Conservation (phyloP, 2,329 filamentous ascomycete species). For the Phialophora macrospora region DNA sequence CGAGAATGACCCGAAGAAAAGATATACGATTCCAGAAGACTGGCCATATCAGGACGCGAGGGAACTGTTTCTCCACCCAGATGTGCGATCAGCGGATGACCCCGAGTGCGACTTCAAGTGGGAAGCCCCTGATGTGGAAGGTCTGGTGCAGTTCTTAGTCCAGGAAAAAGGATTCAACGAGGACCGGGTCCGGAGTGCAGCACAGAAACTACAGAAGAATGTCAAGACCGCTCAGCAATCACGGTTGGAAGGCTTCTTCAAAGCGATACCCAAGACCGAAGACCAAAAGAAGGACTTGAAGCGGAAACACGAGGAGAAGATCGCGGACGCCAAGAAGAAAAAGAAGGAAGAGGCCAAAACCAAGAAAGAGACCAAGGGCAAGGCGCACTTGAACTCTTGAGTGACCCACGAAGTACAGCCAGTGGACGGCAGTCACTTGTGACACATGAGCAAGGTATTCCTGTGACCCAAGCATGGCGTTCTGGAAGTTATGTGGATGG, state of each 20-base stretch:
- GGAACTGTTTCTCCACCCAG: conserved; percentile 86
- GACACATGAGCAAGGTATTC: neutral
- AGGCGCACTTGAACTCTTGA: conserved; percentile 66
- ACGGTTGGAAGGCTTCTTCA: conserved; percentile 95
- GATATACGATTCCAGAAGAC: conserved; percentile 88
- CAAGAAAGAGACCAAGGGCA: conserved; percentile 88
- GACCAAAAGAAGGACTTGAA: conserved; percentile 84
- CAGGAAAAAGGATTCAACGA: conserved; percentile 97
- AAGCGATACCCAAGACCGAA: conserved; percentile 84
- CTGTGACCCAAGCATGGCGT: conserved; percentile 29
- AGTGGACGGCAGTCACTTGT: neutral
- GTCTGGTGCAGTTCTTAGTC: conserved; percentile 85
- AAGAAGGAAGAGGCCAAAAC: conserved; percentile 92
- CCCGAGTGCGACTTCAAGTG: conserved; percentile 96
- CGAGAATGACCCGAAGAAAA: conserved; percentile 74
- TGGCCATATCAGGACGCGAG: conserved; percentile 95
- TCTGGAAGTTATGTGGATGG: conserved; percentile 17
- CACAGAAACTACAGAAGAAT: conserved; percentile 81
- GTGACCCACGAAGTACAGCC: neutral
- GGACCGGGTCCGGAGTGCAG: conserved; percentile 82
- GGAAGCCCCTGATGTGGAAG: conserved; percentile 90
- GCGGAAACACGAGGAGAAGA: conserved; percentile 90
- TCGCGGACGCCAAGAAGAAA: conserved; percentile 93
- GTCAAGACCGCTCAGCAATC: conserved; percentile 90
- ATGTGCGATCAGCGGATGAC: conserved; percentile 81